Evolutionary conservation across 495 filamentous ascomycete genomes (phyloP).

Genomic region (Platismatia glauca): DNA sequence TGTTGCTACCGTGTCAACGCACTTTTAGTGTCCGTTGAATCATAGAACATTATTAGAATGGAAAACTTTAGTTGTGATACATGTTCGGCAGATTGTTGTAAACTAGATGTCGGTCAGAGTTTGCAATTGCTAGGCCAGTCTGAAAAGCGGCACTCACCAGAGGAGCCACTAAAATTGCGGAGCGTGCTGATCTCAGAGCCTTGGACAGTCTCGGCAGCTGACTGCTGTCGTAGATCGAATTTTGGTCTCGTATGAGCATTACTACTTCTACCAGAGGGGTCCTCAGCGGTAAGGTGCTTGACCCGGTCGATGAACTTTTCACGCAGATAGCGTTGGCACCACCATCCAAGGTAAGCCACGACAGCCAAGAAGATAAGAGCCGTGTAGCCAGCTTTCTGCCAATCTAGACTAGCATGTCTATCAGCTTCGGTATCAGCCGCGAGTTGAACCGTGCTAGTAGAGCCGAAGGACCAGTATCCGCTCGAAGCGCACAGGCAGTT

Average conservation of each 20-base stretch:
- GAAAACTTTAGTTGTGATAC: not conserved
- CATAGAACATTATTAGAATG: no score
- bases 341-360: conserved; percentile 31
- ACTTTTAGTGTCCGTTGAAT: not conserved
- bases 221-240: not conserved
- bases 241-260: not conserved
- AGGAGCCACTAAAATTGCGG: not conserved
- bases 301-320: conserved; percentile 27
- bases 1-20: no score
- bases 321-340: conserved; percentile 30
- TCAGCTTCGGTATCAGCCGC: conserved; percentile 7
- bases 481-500: conserved; percentile 28
- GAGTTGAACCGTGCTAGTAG: not conserved
- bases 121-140: not conserved
- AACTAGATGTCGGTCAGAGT: not conserved
- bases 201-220: not conserved
- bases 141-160: not conserved
- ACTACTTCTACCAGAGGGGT: not conserved
- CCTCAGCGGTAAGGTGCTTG: not conserved
- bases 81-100: not conserved
- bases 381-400: conserved; percentile 27
- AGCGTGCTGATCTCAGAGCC: not conserved
- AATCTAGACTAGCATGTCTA: conserved; percentile 24
- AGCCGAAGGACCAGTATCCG: not conserved
- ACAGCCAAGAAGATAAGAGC: conserved; percentile 25